Percentiles rank a stretch among this genome's conserved stretches.
These are phyloP conservation scores for Tolypocladium tropicale DNA, from an alignment of 2,329 filamentous ascomycete species.

Conservation along the genomic window DNA sequence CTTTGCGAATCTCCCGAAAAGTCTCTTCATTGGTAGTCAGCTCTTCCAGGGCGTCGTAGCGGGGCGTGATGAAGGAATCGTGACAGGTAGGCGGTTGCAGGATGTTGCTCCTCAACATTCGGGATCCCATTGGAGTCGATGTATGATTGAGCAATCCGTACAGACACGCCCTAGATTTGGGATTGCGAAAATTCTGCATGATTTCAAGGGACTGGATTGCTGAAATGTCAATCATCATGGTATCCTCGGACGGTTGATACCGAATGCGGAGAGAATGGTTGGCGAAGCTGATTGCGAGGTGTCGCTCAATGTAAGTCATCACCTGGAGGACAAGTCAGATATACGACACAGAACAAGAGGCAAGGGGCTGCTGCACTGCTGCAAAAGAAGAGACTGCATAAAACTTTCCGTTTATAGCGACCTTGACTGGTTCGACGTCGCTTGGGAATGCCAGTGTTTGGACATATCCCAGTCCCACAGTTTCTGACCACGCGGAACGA, in stretches of 20 bases:
- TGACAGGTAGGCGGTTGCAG: slow-evolving; percentile 74
- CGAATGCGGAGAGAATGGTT: slow-evolving; percentile 50
- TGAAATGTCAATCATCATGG: slow-evolving; percentile 91
- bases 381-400: slow-evolving; percentile 79
- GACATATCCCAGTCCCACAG: slow-evolving; percentile 65
- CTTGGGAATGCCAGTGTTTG: slow-evolving; percentile 68
- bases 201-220: slow-evolving; percentile 83
- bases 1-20: slow-evolving; percentile 65
- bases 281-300: slow-evolving; percentile 48
- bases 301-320: slow-evolving; percentile 69
- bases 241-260: slow-evolving; percentile 80
- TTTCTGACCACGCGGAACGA: slow-evolving; percentile 76
- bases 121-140: slow-evolving; percentile 75
- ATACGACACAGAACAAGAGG: too few relatives aligned
- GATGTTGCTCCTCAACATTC: slow-evolving; percentile 75
- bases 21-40: slow-evolving; percentile 73
- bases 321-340: slow-evolving; percentile 39
- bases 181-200: slow-evolving; percentile 72
- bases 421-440: slow-evolving; percentile 71
- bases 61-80: slow-evolving; percentile 52
- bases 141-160: slow-evolving; percentile 83
- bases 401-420: slow-evolving; percentile 72
- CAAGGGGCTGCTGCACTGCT: slow-evolving; percentile 49
- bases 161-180: slow-evolving; percentile 71
- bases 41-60: slow-evolving; percentile 79